Evolutionary conservation across 2,329 filamentous ascomycete species (phyloP), one percentile per base, ranked within the genome.

Genomic region (Sphaerulina vaccinii): DNA sequence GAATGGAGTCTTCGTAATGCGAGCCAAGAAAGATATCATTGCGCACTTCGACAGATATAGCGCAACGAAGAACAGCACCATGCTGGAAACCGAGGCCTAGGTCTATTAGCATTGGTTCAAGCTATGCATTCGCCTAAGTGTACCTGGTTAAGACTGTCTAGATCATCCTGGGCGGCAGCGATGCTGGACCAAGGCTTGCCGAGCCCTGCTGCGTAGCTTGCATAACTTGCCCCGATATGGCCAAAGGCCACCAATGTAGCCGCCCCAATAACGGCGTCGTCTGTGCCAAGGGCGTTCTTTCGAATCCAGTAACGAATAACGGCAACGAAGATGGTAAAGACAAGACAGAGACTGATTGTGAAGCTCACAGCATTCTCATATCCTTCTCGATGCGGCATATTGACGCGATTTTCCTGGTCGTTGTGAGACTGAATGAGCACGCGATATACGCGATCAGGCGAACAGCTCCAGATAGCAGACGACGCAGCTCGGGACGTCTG

Each of bases 31-130:
- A 11, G 59, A 55, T 3, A 68, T 49, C 57, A 66, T 66, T 22
- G 65, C 65, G 42, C 61, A 58, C 58, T 67, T 68, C 6, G 66
- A 65, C 11, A 62, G 35, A 36, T 67, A 67, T 0, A 68, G 57
- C 2, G 63, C 58, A 27, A 63, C 41, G 38, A 66, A 55, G 54
- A 65, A 67, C 3, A 63, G 59, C 7, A 67, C 57, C 15, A 67
- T 52, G 15, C 60, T 57, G 10, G 62, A 63, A n/a, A 65, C 48
- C 1, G 60, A 49, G 19, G 60, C 58, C 65, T 68, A 29, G 10
- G 18, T 8, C 33, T 11, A 18, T 54, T 21, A 56, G 52, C n/a
- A 43, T 22, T 27, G 16, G 13, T 32, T 21, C 38, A 32, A 18
- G 40, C 29, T 36, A 27, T 23, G 29, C 32, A 11, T 29, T 49